Evolutionary conservation across 164 flowering plant species (phyloP), one percentile per base, ranked within the genome.

Genomic region (Umbilicus rupestris): DNA sequence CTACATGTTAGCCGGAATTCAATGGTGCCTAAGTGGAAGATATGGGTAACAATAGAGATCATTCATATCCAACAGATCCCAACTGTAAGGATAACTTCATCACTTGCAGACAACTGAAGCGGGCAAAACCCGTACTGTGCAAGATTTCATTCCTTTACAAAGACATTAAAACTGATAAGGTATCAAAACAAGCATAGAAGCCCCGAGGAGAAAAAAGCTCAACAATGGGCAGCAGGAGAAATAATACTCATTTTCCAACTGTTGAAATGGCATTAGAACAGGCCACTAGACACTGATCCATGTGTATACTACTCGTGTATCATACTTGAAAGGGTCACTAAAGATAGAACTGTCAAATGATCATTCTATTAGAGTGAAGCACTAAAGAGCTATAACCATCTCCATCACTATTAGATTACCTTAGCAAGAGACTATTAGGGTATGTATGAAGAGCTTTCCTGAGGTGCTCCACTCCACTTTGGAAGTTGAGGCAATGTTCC

Each of bases 401-500:
- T 16, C 22, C 2, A 46, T 12, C 57, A 29, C 8, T 30, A 10
- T 65, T 12, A 28, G 24, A 26, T 30, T 78, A 93, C 97, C 97
- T 89, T 78, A 89, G 45, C 75, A 79, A 75, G 69, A 15, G 69
- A 76, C 92, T 83, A 64, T 78, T 79, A 60, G 98, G 98, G 68
- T 71, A 86, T 77, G 74, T 78, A 70, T 94, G 97, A 75, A 94
- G 84, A 67, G 76, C 85, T 75, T 82, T 94, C 66, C 81, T 86
- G 46, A 94, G 87, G 71, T 91, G 89, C 31, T 65, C 29, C 7
- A 83, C 73, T 70, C 84, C 96, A 78, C 78, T 84, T 62, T 73
- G 78, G 73, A 77, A 78, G 65, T 77, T 86, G 69, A 91, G 80
- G 69, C 66, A 39, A 19, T 60, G 57, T 10, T 75, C 68, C 57